phyloP scores from a whole-genome alignment of 1,284 basidiomycete genomes.

The Puccinia triticina region DNA sequence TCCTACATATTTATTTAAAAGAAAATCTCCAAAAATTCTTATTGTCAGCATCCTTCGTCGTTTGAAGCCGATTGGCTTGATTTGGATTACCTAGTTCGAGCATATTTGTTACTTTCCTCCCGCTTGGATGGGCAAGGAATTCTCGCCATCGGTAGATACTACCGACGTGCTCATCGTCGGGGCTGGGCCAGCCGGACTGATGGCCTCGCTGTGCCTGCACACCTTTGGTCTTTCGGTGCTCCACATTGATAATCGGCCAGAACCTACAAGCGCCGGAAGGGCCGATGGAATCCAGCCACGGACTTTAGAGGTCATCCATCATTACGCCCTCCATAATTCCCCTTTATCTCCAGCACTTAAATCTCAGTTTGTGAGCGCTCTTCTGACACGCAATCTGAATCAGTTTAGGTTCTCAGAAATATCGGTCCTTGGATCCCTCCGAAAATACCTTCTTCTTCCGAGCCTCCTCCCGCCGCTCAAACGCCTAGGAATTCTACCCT shows the following conservation, averaged over 20 bases:
- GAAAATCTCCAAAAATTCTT: too few relatives aligned
- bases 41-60: too few relatives aligned
- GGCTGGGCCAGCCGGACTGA: slow-evolving; percentile 59
- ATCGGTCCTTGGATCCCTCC: slow-evolving; percentile 22
- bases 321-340: not conserved
- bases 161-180: slow-evolving; percentile 58
- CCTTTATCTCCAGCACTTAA: not conserved
- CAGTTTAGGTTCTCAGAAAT: slow-evolving; percentile 35
- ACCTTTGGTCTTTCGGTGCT: slow-evolving; percentile 54
- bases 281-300: slow-evolving; percentile 62
- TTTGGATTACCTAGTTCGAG: too few relatives aligned
- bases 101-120: too few relatives aligned
- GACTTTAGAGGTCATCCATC: slow-evolving; percentile 56
- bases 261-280: slow-evolving; percentile 61
- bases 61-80: too few relatives aligned
- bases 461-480: slow-evolving; percentile 46
- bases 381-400: not conserved
- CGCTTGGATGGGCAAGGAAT: slow-evolving; percentile 46
- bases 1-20: too few relatives aligned
- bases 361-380: not conserved
- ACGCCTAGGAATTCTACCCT: slow-evolving; percentile 48
- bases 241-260: slow-evolving; percentile 60
- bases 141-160: not conserved
- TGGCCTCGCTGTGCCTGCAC: slow-evolving; percentile 57
- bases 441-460: not conserved